Percentiles rank a stretch among this genome's conserved stretches.
phyloP scores from a whole-genome alignment of 1,139 yeast species.

The Candida albicans region DNA sequence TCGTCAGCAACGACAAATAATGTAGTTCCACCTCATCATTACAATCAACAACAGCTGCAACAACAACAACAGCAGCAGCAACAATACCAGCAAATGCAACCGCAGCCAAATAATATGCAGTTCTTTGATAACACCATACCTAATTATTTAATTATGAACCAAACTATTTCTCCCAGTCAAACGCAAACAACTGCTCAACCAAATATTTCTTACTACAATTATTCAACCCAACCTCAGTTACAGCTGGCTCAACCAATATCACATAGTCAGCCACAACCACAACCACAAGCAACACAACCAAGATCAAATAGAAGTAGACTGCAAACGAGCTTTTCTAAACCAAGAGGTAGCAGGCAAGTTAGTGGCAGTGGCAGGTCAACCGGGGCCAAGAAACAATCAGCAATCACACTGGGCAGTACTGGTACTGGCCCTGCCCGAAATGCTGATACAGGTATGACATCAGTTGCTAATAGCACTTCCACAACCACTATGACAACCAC shows the following conservation, averaged over 20 bases:
- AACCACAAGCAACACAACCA: slow-evolving; percentile 8
- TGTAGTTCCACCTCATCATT: slow-evolving; percentile 14
- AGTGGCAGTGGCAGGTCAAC: too few relatives aligned
- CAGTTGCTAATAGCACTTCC: not conserved
- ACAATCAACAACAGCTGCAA: slow-evolving; percentile 6
- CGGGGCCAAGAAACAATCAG: slow-evolving; percentile 5
- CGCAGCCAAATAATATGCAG: slow-evolving; percentile 10
- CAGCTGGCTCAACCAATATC: not conserved
- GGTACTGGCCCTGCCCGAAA: too few relatives aligned
- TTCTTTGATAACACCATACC: slow-evolving; percentile 19
- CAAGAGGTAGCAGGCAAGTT: slow-evolving; percentile 8
- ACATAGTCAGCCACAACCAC: slow-evolving; percentile 9
- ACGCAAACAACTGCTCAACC: slow-evolving; percentile 11
- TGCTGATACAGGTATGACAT: not conserved
- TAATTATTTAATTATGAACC: slow-evolving; percentile 21
- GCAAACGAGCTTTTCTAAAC: not conserved
- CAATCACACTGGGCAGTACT: not conserved
- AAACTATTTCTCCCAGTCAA: slow-evolving; percentile 12
- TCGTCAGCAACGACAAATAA: too few relatives aligned
- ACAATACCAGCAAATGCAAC: slow-evolving; percentile 4
- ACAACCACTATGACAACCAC: too few relatives aligned
- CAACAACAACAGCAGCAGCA: slow-evolving; percentile 6
- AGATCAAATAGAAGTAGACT: slow-evolving; percentile 7
- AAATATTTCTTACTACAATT: slow-evolving; percentile 4
- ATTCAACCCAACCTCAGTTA: not conserved